Base-by-base conservation (phyloP, 1,139 yeast genomes). In the Nakaseomyces delphensis region DNA sequence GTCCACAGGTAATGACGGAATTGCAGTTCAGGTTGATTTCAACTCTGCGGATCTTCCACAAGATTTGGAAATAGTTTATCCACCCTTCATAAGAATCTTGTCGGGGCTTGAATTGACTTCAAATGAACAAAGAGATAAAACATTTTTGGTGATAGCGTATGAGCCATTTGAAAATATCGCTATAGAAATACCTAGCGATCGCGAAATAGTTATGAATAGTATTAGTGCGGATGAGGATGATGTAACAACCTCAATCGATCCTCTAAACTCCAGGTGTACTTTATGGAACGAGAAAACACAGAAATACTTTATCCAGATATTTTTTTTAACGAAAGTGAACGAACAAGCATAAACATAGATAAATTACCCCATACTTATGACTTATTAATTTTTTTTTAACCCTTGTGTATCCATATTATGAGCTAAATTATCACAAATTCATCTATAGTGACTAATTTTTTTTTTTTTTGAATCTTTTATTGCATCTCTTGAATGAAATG, bases 121-220 rank as follows among this genome's bases (percentile, higher is more conserved):
- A 2, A 63, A 60, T 16, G 47, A 50, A 2, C 63, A 65, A 29
- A 64, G 68, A 43, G 54, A 62, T 48, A 50, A 65, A 50, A 81
- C 75, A 52, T 77, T 70, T 52, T 52, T 79, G 46, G 76, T 78
- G 14, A 56, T 79, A 0, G 70, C 78, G 10, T 79, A 74, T 7
- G 84, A 79, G 53, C 85, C 85, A 1, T 79, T 77, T 56, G 79
- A 77, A 42, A 79, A 75, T 51, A 62, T 77, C 3, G 74, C 76
- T 13, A 60, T 79, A 36, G 73, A 76, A 32, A 67, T 79, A 18
- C 84, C 84, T 3, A 68, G 70, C 39, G 45, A 35, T 11, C 54
- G 53, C 24, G 41, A 55, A n/a, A 37, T 44, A 14, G 42, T 51
- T 11, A 24, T 13, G 36, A 48, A 43, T 23, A 43, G 46, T 8